A percentile compares a stretch with the other conserved stretches of the same genome.
Conservation (phyloP, 2,329 filamentous ascomycete species). For the Aspergillus amoenus region DNA sequence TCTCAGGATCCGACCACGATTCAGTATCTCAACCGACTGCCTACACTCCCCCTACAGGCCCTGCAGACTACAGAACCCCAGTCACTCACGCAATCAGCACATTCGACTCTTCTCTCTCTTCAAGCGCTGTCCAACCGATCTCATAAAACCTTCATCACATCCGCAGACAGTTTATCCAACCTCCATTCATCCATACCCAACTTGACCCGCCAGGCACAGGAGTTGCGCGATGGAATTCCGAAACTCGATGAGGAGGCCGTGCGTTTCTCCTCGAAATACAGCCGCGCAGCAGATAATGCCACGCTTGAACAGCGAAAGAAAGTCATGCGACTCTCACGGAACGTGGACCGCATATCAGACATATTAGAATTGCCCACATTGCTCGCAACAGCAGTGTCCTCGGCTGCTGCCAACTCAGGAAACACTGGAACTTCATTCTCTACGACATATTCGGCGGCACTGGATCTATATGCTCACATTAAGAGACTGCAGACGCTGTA, state of each 20-base stretch:
- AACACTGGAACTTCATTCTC: slow-evolving; percentile 47
- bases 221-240: slow-evolving; percentile 72
- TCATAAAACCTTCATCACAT: slow-evolving; percentile 78
- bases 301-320: slow-evolving; percentile 73
- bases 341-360: slow-evolving; percentile 85
- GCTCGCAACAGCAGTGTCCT: slow-evolving; percentile 68
- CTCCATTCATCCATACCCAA: slow-evolving; percentile 70
- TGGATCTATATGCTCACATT: slow-evolving; percentile 93
- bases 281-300: slow-evolving; percentile 67
- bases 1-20: slow-evolving; percentile 35
- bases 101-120: slow-evolving; percentile 77
- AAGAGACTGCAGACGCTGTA: slow-evolving; percentile 81
- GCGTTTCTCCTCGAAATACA: slow-evolving; percentile 79
- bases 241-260: slow-evolving; percentile 76
- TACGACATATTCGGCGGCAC: slow-evolving; percentile 80
- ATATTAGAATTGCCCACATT: slow-evolving; percentile 86
- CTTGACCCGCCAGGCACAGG: slow-evolving; percentile 64
- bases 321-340: slow-evolving; percentile 77
- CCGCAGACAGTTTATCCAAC: slow-evolving; percentile 73
- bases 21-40: slow-evolving; percentile 73
- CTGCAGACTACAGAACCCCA: slow-evolving; percentile 75
- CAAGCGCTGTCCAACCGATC: slow-evolving; percentile 88
- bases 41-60: slow-evolving; percentile 71
- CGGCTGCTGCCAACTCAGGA: slow-evolving; percentile 39
- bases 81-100: slow-evolving; percentile 74